A percentile compares a stretch with the other conserved stretches of the same genome.
Evolutionary conservation across 805 yeast genomes (phyloP).

Genomic region (Pichia kluyveri): DNA sequence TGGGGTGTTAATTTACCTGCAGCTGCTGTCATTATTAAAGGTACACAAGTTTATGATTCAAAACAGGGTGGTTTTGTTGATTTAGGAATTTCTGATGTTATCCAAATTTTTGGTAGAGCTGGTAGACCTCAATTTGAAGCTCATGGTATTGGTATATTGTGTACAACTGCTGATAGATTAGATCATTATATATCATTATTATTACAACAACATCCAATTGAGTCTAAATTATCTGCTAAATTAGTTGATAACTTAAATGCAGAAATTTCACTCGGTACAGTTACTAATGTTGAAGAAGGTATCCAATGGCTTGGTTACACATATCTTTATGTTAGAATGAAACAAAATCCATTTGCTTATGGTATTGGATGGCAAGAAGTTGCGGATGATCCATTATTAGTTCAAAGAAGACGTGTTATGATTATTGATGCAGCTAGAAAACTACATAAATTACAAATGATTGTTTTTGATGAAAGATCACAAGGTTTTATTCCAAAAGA

Average conservation of each 20-base stretch:
- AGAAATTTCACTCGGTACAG: constrained; percentile 91
- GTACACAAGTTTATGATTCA: constrained; percentile 92
- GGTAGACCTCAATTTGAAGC: constrained; percentile 96
- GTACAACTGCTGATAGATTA: constrained; percentile 72
- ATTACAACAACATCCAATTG: constrained; percentile 94
- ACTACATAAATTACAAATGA: constrained; percentile 86
- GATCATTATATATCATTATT: constrained; percentile 85
- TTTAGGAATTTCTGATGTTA: constrained; percentile 90
- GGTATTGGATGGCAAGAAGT: constrained; percentile 86
- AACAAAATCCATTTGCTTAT: constrained; percentile 84
- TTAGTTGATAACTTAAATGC: constrained; percentile 92
- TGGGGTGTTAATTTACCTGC: constrained; percentile 99
- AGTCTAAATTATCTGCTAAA: constrained; percentile 68
- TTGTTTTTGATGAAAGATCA: constrained; percentile 79
- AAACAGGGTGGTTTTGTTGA: constrained; percentile 92
- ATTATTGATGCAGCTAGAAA: constrained; percentile 71
- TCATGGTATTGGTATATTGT: constrained; percentile 85
- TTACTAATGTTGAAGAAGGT: constrained; percentile 89
- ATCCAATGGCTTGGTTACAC: constrained; percentile 98
- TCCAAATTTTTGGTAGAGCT: constrained; percentile 98
- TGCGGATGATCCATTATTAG: constrained; percentile 71
- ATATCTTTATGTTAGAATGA: constrained; percentile 88
- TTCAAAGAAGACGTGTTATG: constrained; percentile 66
- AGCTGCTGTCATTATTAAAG: constrained; percentile 92
- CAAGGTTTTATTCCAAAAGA: constrained; percentile 78